phyloP scores from a whole-genome alignment of 2,329 filamentous ascomycete species.

The Amauroascus verrucosus region DNA sequence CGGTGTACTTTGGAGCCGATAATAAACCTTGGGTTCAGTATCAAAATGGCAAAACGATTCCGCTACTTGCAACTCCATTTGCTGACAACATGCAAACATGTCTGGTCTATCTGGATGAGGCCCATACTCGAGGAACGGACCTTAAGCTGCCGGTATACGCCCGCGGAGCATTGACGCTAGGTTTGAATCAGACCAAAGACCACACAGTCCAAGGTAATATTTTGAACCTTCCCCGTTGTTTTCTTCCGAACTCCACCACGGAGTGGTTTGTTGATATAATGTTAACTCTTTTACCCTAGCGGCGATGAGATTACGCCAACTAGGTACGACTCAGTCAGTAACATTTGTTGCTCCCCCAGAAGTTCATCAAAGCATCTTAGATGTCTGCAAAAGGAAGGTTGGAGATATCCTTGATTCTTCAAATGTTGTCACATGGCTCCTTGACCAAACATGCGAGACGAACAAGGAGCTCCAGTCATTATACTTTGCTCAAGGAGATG shows the following conservation, averaged over 20 bases:
- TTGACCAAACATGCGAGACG: constrained; percentile 51
- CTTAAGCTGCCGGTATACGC: constrained; percentile 44
- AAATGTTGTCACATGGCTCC: constrained; percentile 51
- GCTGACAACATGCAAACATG: constrained; percentile 44
- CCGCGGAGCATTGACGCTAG: constrained; percentile 47
- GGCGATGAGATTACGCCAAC: constrained; percentile 54
- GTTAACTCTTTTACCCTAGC: constrained; percentile 32
- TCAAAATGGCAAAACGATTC: constrained; percentile 29
- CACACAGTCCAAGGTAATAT: constrained; percentile 48
- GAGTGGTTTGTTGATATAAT: background rate
- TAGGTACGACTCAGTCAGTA: constrained; percentile 47
- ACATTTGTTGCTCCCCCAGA: constrained; percentile 48
- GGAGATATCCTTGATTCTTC: constrained; percentile 36
- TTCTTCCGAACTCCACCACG: background rate
- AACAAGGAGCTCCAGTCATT: constrained; percentile 51
- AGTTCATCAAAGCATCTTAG: constrained; percentile 51
- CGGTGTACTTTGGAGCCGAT: constrained; percentile 44
- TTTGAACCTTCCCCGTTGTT: background rate
- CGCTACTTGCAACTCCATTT: constrained; percentile 46
- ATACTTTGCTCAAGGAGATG: constrained; percentile 49
- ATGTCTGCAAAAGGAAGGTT: constrained; percentile 26
- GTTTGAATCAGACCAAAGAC: constrained; percentile 50
- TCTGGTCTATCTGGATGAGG: constrained; percentile 52
- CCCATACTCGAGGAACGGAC: constrained; percentile 52
- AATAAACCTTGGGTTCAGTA: constrained; percentile 39